These are phyloP conservation scores for Penicillium flavigenum DNA, from an alignment of 495 filamentous ascomycete genomes.

Conservation along the genomic window DNA sequence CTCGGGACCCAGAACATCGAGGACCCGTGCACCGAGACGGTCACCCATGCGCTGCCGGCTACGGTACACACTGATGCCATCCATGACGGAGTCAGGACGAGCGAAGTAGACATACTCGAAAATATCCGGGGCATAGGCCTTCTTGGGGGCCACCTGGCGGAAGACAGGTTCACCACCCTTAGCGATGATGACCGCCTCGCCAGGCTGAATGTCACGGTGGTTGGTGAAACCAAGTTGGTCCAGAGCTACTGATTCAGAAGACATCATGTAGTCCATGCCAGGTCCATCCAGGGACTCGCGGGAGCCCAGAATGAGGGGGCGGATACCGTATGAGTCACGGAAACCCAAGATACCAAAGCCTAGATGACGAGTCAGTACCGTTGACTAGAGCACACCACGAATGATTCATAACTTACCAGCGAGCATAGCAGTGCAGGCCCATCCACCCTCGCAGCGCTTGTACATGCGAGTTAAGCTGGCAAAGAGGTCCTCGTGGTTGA, in stretches of 20 bases:
- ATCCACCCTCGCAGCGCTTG: constrained; percentile 75
- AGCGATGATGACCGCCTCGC: constrained; percentile 89
- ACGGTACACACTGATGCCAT: constrained; percentile 87
- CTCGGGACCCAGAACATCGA: constrained; percentile 68
- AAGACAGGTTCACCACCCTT: constrained; percentile 75
- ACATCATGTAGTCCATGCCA: constrained; percentile 92
- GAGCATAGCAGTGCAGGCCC: constrained; percentile 88
- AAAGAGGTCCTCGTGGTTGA: constrained; percentile 90
- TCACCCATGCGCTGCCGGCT: constrained; percentile 91
- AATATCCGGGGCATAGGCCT: constrained; percentile 85
- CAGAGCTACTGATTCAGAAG: constrained; percentile 92
- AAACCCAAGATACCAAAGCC: constrained; percentile 88
- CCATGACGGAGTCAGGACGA: constrained; percentile 85
- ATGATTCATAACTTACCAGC: constrained; percentile 56
- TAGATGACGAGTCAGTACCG: constrained; percentile 29
- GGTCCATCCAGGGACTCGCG: constrained; percentile 63
- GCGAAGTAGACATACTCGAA: constrained; percentile 83
- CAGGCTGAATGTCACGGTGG: constrained; percentile 82
- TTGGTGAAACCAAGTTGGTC: constrained; percentile 81
- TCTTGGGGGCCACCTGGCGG: constrained; percentile 69
- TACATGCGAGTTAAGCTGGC: constrained; percentile 73
- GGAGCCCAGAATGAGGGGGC: constrained; percentile 81
- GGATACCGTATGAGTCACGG: constrained; percentile 85
- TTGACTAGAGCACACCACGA: background rate
- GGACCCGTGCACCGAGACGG: constrained; percentile 78